Percentiles rank a stretch among this genome's conserved stretches.
Evolutionary conservation across 345 rosid species (phyloP).

Genomic region (Acer yangbiense): DNA sequence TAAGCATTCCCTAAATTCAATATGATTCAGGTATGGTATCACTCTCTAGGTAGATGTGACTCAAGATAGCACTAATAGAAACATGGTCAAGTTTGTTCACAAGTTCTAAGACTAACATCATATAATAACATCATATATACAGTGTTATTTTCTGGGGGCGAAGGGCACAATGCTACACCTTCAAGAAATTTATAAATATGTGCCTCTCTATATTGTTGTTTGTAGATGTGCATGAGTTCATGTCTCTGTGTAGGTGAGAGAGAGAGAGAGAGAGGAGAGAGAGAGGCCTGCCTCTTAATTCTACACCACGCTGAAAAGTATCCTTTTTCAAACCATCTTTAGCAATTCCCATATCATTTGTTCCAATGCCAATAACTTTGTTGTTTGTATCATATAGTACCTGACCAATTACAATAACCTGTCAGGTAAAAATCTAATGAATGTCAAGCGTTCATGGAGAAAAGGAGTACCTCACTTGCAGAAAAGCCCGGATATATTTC

Average conservation of each 20-base stretch:
- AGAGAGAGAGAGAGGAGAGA: constrained; percentile 32
- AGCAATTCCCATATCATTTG: constrained; percentile 96
- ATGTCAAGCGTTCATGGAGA: constrained; percentile 5
- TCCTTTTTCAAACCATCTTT: constrained; percentile 91
- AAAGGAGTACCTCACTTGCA: constrained; percentile 74
- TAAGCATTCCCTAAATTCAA: neutral
- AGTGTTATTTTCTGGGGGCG: neutral
- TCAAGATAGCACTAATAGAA: neutral
- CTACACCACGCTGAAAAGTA: constrained; percentile 83
- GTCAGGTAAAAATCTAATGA: constrained; percentile 20
- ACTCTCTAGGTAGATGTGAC: neutral
- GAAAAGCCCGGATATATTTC: constrained; percentile 98
- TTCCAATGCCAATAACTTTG: constrained; percentile 78
- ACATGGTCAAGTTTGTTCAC: neutral
- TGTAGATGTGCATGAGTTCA: neutral
- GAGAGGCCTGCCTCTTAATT: constrained; percentile 60
- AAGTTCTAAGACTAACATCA: neutral
- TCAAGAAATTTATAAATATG: no score
- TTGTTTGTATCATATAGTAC: constrained; percentile 64
- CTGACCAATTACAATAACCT: constrained; percentile 42
- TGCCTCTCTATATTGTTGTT: neutral
- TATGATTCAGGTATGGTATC: neutral
- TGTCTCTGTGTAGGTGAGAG: neutral
- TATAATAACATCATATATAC: neutral
- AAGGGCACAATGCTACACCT: neutral